Evolutionary conservation across 2,329 filamentous ascomycete genomes (phyloP).

Genomic region (Ophiobolus disseminans): DNA sequence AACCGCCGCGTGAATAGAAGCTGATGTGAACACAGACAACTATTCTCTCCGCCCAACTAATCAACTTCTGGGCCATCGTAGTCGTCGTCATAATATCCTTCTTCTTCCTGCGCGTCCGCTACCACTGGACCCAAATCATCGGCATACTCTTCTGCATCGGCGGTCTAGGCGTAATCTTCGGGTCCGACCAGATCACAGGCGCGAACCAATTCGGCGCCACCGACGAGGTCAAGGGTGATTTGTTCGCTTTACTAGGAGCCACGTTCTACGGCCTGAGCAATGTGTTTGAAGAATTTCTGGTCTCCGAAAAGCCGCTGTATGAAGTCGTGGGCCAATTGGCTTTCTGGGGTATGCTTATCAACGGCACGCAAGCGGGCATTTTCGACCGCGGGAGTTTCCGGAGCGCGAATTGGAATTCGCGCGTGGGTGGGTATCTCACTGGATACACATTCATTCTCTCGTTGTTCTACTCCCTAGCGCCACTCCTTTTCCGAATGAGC

Average conservation of each 20-base stretch:
- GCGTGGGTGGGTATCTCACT: constrained; percentile 78
- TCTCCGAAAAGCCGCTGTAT: constrained; percentile 84
- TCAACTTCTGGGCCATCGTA: constrained; percentile 99
- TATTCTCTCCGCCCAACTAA: constrained; percentile 88
- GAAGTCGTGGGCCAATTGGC: constrained; percentile 93
- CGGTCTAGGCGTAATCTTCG: constrained; percentile 86
- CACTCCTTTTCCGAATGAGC: constrained; percentile 86
- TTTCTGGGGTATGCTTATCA: constrained; percentile 87
- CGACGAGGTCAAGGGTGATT: constrained; percentile 86
- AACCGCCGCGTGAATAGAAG: background rate
- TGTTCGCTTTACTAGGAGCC: constrained; percentile 88
- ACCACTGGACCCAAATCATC: constrained; percentile 81
- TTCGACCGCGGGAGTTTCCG: constrained; percentile 82
- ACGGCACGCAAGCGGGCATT: constrained; percentile 86
- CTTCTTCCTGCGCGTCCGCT: constrained; percentile 82
- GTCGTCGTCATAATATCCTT: constrained; percentile 88
- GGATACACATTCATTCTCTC: constrained; percentile 86
- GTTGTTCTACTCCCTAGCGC: constrained; percentile 87
- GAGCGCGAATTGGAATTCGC: constrained; percentile 52
- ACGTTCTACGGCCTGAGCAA: constrained; percentile 92
- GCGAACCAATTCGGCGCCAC: constrained; percentile 70
- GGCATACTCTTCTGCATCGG: constrained; percentile 92
- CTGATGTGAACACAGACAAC: constrained; percentile 67
- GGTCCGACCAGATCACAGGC: constrained; percentile 83
- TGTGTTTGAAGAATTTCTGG: constrained; percentile 92